These are phyloP conservation scores for Cystobasidiopsis lactophilus DNA, from an alignment of 768 basidiomycete species.

Conservation along the genomic window DNA sequence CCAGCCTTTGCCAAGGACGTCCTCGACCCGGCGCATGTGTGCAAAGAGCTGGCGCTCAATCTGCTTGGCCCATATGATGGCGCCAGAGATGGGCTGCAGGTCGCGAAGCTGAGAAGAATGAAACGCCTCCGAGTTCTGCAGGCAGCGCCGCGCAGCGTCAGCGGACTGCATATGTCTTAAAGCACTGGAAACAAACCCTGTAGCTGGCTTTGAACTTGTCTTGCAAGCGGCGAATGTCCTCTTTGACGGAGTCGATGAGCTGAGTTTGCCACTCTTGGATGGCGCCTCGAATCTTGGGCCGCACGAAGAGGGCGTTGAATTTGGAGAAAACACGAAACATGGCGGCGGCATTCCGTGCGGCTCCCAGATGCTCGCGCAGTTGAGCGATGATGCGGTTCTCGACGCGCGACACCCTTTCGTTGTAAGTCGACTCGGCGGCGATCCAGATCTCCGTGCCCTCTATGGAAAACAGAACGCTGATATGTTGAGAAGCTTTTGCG, in stretches of 20 bases:
- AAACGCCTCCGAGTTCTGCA: background rate
- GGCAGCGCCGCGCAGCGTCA: background rate
- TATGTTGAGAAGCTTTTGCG: too few relatives aligned
- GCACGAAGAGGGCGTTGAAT: constrained; percentile 88
- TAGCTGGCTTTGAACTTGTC: constrained; percentile 98
- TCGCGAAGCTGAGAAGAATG: constrained; percentile 92
- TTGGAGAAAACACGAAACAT: constrained; percentile 99
- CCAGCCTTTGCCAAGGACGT: constrained; percentile 93
- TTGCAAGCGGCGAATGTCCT: constrained; percentile 84
- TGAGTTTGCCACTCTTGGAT: constrained; percentile 99
- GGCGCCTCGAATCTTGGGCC: constrained; percentile 81
- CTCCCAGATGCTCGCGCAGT: constrained; percentile 71
- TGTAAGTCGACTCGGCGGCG: constrained; percentile 88
- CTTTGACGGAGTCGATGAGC: constrained; percentile 94
- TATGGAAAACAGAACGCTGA: constrained; percentile 21
- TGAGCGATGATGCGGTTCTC: constrained; percentile 97
- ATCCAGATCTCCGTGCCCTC: constrained; percentile 98
- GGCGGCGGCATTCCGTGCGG: constrained; percentile 90
- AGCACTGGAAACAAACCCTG: constrained; percentile 48
- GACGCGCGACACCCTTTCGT: constrained; percentile 85
- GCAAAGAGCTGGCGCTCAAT: constrained; percentile 86
- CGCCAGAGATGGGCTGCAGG: constrained; percentile 88
- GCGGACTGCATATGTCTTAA: background rate
- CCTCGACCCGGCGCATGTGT: constrained; percentile 98
- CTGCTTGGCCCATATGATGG: constrained; percentile 98